Conservation (phyloP, 495 filamentous ascomycete species). For the Penicillium atrosanguineum region DNA sequence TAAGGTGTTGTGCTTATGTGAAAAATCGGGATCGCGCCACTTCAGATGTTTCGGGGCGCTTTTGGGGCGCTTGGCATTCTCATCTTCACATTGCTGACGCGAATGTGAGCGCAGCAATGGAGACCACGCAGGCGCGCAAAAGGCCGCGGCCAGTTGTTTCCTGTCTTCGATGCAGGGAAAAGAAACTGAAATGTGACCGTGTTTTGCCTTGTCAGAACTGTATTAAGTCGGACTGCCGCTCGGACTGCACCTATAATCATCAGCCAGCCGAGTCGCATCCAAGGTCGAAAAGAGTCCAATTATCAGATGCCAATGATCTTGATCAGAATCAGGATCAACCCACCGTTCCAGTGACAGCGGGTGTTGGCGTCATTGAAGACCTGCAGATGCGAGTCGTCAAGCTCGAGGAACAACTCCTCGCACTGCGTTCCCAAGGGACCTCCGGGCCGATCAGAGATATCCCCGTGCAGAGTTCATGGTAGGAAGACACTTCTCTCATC, state of each 20-base stretch:
- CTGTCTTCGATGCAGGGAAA: conserved; percentile 30
- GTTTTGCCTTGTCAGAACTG: conserved; percentile 29
- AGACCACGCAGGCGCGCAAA: conserved; percentile 15
- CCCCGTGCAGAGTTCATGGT: conserved; percentile 11
- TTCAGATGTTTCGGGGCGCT: no score
- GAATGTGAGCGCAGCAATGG: conserved; percentile 5
- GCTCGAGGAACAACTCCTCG: conserved; percentile 19
- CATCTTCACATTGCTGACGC: no score
- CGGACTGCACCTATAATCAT: conserved; percentile 20
- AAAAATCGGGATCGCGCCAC: no score
- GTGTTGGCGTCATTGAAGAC: conserved; percentile 24
- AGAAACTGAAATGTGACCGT: conserved; percentile 34
- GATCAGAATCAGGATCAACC: not conserved
- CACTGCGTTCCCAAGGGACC: conserved; percentile 3
- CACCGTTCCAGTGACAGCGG: not conserved
- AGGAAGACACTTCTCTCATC: not conserved
- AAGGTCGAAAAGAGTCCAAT: conserved; percentile 15
- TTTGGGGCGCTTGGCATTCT: no score
- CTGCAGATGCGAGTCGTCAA: conserved; percentile 23
- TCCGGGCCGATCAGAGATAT: conserved; percentile 4
- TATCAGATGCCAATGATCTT: not conserved
- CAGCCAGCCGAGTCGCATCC: conserved; percentile 5
- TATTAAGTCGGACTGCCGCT: conserved; percentile 17
- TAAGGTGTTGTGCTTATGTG: no score
- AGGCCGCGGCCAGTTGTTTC: conserved; percentile 28